Base-by-base conservation (phyloP, 1,139 yeast species). In the Scheffersomyces quercinus region DNA sequence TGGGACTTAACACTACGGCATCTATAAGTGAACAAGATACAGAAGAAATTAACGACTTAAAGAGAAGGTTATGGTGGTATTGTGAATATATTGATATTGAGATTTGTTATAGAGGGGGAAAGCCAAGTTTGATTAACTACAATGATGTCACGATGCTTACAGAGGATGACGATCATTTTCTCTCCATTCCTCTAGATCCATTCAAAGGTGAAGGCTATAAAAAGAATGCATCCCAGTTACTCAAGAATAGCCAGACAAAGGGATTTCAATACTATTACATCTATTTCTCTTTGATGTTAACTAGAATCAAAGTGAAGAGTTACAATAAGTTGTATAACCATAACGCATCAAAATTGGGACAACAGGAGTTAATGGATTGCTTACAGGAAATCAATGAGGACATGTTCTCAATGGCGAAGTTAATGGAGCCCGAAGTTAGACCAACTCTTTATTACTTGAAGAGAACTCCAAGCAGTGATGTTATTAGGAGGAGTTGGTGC, bases 61-160 rank as follows among this genome's bases (percentile, higher is more conserved):
- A 55, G 8, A 44, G 60, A 40, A 49, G 51, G 10, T 29, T 62
- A 9, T 56, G 64, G 58, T 55, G 60, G 58, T 58, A 53, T 38
- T 59, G 62, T 40, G 56, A 59, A 26, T 46, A 42, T 35, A 36
- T 55, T 29, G 63, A 60, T 31, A 48, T 52, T 36, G 67, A 61
- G 20, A 40, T 52, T 6, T 49, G 59, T 11, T 62, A 54, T 40
- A 56, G 60, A 33, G 50, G 56, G 26, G 66, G 64, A 2, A 59
- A 57, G 34, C 53, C 61, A 8, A 46, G 53, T 4, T 13, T 49
- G 28, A 45, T 56, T n/a, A 50, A 53, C 30, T 37, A 42, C 28
- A 26, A 46, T 37, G 56, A 60, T 41, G 53, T 58, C 8, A 46
- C 60, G 6, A 54, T 63, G 0, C 47, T 47, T 38, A 41, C 48